Evolutionary conservation across 2,329 filamentous ascomycete species (phyloP).

Genomic region (Epichloe gansuensis): DNA sequence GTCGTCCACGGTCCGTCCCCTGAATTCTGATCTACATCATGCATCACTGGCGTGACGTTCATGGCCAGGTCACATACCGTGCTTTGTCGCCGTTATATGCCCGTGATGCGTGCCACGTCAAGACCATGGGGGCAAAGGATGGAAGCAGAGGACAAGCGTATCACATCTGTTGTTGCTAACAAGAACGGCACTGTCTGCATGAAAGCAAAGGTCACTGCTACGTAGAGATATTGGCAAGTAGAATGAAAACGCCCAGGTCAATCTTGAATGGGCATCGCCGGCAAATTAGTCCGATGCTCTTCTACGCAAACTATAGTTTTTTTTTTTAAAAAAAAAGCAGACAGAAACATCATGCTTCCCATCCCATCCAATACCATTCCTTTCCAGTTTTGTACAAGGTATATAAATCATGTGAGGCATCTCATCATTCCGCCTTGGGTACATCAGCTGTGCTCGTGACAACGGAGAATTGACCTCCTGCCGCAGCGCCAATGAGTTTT

Average conservation of each 20-base stretch:
- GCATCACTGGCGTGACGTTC: conserved; percentile 50
- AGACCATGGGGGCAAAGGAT: conserved; percentile 32
- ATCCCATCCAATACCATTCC: neutral
- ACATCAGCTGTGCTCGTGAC: conserved; percentile 33
- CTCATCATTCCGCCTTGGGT: neutral
- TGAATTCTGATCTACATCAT: conserved; percentile 62
- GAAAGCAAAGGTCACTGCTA: conserved; percentile 1
- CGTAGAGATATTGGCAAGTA: neutral
- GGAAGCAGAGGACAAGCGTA: conserved; percentile 21
- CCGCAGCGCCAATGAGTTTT: conserved; percentile 65
- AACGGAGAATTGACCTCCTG: conserved; percentile 75
- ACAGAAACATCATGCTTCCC: neutral
- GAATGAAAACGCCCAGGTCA: neutral
- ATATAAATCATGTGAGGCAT: neutral
- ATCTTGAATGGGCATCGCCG: neutral
- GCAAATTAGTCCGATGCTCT: neutral
- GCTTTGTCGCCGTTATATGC: conserved; percentile 62
- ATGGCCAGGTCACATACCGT: conserved; percentile 45
- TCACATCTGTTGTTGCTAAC: conserved; percentile 33
- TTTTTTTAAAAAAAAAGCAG: neutral
- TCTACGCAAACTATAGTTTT: neutral
- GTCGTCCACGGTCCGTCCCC: conserved; percentile 76
- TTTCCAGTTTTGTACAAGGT: neutral
- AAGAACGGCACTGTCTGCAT: conserved; percentile 18
- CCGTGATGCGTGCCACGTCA: conserved; percentile 51